These are phyloP conservation scores for Phytopythium sindhum DNA, from an alignment of 352 stramenopile genomes.

Conservation along the genomic window DNA sequence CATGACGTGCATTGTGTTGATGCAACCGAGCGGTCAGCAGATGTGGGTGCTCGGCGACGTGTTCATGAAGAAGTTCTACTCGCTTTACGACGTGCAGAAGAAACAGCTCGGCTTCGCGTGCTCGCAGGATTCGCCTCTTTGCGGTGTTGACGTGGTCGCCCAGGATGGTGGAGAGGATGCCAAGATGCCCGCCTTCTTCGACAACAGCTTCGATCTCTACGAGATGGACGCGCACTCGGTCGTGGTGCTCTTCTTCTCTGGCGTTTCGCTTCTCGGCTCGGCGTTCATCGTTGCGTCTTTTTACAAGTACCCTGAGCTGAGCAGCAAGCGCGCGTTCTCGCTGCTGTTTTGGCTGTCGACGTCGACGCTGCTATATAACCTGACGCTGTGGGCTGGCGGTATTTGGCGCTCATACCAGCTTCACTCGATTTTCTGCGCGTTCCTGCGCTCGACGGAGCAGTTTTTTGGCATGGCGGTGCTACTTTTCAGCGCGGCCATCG, in stretches of 20 bases:
- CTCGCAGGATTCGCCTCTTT: conserved; percentile 35
- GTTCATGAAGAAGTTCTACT: conserved; percentile 96
- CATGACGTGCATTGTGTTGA: conserved; percentile 68
- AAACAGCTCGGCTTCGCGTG: conserved; percentile 87
- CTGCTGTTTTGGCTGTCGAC: conserved; percentile 67
- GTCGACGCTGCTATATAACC: conserved; percentile 57
- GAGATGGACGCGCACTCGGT: conserved; percentile 74
- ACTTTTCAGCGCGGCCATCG: conserved; percentile 48
- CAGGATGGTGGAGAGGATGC: conserved; percentile 16
- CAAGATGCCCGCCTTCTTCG: conserved; percentile 29
- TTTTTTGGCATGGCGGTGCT: conserved; percentile 65
- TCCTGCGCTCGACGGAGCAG: conserved; percentile 58
- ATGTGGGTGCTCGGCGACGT: conserved; percentile 97
- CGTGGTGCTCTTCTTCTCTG: conserved; percentile 68
- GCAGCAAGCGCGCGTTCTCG: conserved; percentile 42
- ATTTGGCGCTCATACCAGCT: conserved; percentile 33
- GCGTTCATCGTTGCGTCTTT: conserved; percentile 68
- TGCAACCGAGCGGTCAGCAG: conserved; percentile 74
- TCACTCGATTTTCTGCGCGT: conserved; percentile 41
- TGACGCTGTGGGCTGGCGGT: conserved; percentile 55
- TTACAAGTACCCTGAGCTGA: conserved; percentile 57
- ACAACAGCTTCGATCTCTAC: conserved; percentile 70
- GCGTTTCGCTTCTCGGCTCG: conserved; percentile 61
- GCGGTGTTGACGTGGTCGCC: conserved; percentile 33
- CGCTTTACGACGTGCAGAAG: conserved; percentile 88